Conservation (phyloP, 345 rosid genomes). For the Euphorbia lathyris region DNA sequence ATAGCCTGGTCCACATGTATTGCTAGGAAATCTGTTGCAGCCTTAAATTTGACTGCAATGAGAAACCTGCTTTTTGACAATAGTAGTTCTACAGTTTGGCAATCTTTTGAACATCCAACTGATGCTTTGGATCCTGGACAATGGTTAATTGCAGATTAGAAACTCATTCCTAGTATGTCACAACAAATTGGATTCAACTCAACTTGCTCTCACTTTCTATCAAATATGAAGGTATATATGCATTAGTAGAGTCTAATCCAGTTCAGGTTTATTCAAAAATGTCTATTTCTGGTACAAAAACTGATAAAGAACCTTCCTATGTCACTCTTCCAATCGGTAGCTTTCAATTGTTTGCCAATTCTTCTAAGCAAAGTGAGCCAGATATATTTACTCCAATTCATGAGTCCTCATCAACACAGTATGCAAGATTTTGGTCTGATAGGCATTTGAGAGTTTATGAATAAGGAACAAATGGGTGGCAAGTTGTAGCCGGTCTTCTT, state of each 20-base stretch:
- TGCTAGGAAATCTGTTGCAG: conserved; percentile 7
- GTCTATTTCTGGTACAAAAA: neutral
- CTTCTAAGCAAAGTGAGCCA: conserved; percentile 11
- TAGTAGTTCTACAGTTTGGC: neutral
- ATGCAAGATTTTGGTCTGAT: conserved; percentile 23
- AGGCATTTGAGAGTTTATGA: conserved; percentile 29
- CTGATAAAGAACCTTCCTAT: too few relatives aligned
- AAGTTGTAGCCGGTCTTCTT: conserved; percentile 11
- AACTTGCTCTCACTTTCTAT: conserved; percentile 22
- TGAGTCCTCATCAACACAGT: neutral
- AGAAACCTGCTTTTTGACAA: neutral
- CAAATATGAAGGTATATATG: conserved; percentile 15
- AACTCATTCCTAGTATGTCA: neutral
- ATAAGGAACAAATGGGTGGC: neutral
- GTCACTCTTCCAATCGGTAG: too few relatives aligned
- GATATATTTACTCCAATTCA: neutral
- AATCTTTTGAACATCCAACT: neutral
- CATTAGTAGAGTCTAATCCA: conserved; percentile 19
- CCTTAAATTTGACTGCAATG: conserved; percentile 9
- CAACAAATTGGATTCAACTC: neutral
- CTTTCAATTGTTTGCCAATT: too few relatives aligned
- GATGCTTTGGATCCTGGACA: neutral
- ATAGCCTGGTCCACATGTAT: conserved; percentile 25
- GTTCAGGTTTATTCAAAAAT: neutral
- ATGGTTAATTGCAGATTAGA: neutral